Evolutionary conservation across 208 protist species (phyloP), one percentile per base, ranked within the genome.

Genomic region (Wallacemonas collosoma): DNA sequence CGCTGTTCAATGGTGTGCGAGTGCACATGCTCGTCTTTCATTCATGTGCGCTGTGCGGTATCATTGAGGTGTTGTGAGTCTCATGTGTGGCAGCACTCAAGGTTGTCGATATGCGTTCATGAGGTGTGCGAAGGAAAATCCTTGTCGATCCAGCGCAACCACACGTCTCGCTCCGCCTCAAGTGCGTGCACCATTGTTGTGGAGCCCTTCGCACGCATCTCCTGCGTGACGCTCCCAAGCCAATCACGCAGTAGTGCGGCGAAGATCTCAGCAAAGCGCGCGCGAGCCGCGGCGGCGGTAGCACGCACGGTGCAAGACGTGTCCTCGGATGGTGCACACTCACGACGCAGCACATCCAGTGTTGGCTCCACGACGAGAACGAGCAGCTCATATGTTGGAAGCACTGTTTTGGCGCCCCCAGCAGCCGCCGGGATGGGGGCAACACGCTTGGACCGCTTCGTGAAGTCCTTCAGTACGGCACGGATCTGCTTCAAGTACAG

Each of bases 281-380:
- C 12, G 40, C 60, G 60, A 12, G 50, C 60, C 4, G 14, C 41
- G 3, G 60, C 60, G 41, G 50, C 4, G 5, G 60, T 65, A n/a
- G 41, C n/a, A 7, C 9, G n/a, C 43, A 14, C 36, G 11, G 41
- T 6, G 26, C 26, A 26, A 35, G 11, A 43, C 7, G 7, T 44
- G 35, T 67, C 47, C 64, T 57, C 3, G n/a, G 50, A 4, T 3
- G 35, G 3, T n/a, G 35, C 47, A 9, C 53, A 53, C 48, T 77
- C 74, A 5, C 82, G 75, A 2, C 72, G 73, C 15, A 87, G 71
- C 5, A 87, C 47, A 11, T 84, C 76, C 71, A 81, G 73, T 2
- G 79, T 78, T 26, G 82, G 82, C 71, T 87, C 82, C 47, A 87
- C 60, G 35, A 82, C 79, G 43, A 58, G 48, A 5, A 60, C 68